Percentiles rank a stretch among this genome's conserved stretches.
These are phyloP conservation scores for Cicer yamashitae DNA, from an alignment of 306 rosid species.

Conservation along the genomic window DNA sequence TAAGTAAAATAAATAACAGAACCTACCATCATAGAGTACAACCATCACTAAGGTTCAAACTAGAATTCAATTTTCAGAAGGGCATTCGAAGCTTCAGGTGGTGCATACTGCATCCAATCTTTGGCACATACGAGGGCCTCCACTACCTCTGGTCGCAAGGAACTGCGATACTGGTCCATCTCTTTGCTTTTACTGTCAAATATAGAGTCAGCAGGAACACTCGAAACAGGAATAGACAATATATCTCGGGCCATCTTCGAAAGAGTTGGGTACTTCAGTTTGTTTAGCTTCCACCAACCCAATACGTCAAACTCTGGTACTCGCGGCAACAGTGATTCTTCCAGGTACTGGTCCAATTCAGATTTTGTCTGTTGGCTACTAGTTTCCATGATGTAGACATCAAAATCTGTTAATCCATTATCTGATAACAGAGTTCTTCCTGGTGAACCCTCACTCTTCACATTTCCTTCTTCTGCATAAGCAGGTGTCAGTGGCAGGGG, in stretches of 20 bases:
- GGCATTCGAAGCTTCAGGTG: constrained; percentile 55
- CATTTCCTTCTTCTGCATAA: constrained; percentile 68
- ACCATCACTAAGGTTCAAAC: constrained; percentile 22
- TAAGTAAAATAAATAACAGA: constrained; percentile 1
- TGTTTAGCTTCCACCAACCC: constrained; percentile 97
- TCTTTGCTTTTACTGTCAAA: constrained; percentile 63
- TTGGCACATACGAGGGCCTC: constrained; percentile 93
- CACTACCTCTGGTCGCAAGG: constrained; percentile 81
- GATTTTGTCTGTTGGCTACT: constrained; percentile 85
- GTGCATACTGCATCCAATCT: constrained; percentile 85
- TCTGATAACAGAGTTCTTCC: constrained; percentile 70
- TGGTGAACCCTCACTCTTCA: constrained; percentile 55
- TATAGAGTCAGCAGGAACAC: constrained; percentile 62
- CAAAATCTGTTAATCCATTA: constrained; percentile 86
- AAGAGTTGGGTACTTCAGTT: constrained; percentile 87
- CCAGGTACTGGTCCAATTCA: constrained; percentile 89
- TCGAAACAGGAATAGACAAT: constrained; percentile 71
- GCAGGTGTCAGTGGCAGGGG: constrained; percentile 89
- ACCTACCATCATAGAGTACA: not conserved
- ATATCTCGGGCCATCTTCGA: constrained; percentile 96
- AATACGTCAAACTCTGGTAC: constrained; percentile 80
- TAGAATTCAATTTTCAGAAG: constrained; percentile 70
- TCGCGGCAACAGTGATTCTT: constrained; percentile 85
- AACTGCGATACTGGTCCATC: constrained; percentile 82
- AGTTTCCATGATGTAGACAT: constrained; percentile 93